Percentiles rank a stretch among this genome's conserved stretches.
Evolutionary conservation across 164 flowering plant genomes (phyloP).

Genomic region (Tetrastigma voinierianum): DNA sequence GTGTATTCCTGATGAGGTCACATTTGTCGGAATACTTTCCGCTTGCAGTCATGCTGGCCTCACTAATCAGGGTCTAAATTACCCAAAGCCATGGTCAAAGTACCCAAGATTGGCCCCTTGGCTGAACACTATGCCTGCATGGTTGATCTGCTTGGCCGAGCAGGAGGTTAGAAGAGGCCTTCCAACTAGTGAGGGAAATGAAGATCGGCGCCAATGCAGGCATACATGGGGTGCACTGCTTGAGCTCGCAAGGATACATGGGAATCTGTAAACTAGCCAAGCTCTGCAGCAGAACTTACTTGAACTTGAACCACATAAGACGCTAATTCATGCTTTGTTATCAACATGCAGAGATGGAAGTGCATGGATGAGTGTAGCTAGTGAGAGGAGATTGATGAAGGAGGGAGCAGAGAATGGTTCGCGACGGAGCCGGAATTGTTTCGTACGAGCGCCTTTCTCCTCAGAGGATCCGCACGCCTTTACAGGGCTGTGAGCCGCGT

Average conservation of each 20-base stretch:
- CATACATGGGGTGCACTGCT: conserved; percentile 34
- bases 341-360: conserved; percentile 31
- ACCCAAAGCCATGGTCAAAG: conserved; percentile 24
- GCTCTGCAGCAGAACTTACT: conserved; percentile 25
- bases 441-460: conserved; percentile 15
- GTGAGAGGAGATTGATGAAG: conserved; percentile 18
- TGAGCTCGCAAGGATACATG: conserved; percentile 24
- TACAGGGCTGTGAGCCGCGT: conserved; percentile 3
- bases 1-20: conserved; percentile 28
- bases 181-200: conserved; percentile 18
- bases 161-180: conserved; percentile 29
- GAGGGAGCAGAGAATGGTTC: conserved; percentile 17
- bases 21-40: conserved; percentile 25
- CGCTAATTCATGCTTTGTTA: conserved; percentile 18
- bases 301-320: conserved; percentile 23
- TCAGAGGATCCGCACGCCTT: conserved; percentile 13
- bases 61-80: conserved; percentile 22
- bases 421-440: conserved; percentile 18
- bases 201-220: conserved; percentile 21
- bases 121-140: conserved; percentile 29
- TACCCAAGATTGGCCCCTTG: conserved; percentile 27
- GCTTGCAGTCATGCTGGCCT: conserved; percentile 33
- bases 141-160: conserved; percentile 31
- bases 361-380: conserved; percentile 29
- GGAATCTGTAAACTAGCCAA: conserved; percentile 22